These are phyloP conservation scores for Coleophoma eucalyptorum DNA, from an alignment of 2,329 filamentous ascomycete species.

Conservation along the genomic window DNA sequence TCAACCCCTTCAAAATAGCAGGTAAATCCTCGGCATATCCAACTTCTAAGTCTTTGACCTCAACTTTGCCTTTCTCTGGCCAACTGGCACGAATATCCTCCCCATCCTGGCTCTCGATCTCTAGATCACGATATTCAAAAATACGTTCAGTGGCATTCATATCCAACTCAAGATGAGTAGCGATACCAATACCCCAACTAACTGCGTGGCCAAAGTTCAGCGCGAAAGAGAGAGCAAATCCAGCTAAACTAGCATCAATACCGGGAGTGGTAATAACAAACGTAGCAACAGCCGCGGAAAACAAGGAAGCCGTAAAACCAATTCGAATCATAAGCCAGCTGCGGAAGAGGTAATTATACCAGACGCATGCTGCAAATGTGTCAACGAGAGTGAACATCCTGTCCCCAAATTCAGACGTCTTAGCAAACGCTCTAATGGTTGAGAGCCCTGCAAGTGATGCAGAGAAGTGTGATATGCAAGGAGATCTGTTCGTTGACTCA, in stretches of 20 bases:
- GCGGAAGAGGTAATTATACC: conserved; percentile 66
- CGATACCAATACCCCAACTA: conserved; percentile 59
- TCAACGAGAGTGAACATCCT: conserved; percentile 68
- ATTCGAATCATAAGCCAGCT: conserved; percentile 70
- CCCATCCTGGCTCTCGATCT: conserved; percentile 61
- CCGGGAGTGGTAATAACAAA: conserved; percentile 55
- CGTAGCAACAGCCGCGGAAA: conserved; percentile 59
- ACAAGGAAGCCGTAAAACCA: conserved; percentile 65
- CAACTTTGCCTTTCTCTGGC: conserved; percentile 68
- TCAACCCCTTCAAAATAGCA: conserved; percentile 64
- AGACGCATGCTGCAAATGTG: conserved; percentile 57
- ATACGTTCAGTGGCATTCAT: conserved; percentile 76
- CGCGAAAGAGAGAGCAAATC: conserved; percentile 71
- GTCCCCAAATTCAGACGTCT: conserved; percentile 57
- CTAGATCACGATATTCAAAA: conserved; percentile 66
- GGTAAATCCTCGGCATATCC: conserved; percentile 67
- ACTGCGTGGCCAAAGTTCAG: conserved; percentile 62
- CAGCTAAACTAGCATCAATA: conserved; percentile 66
- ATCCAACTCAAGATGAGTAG: conserved; percentile 66
- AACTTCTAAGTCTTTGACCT: conserved; percentile 68
- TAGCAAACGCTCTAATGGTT: conserved; percentile 71
- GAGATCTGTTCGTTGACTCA: conserved; percentile 70
- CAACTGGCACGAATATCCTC: conserved; percentile 61
- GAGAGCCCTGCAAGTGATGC: conserved; percentile 65
- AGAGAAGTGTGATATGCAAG: conserved; percentile 66